These are phyloP conservation scores for Coemansia erecta DNA, from an alignment of 192 early-diverging fungal genomes.

Conservation along the genomic window DNA sequence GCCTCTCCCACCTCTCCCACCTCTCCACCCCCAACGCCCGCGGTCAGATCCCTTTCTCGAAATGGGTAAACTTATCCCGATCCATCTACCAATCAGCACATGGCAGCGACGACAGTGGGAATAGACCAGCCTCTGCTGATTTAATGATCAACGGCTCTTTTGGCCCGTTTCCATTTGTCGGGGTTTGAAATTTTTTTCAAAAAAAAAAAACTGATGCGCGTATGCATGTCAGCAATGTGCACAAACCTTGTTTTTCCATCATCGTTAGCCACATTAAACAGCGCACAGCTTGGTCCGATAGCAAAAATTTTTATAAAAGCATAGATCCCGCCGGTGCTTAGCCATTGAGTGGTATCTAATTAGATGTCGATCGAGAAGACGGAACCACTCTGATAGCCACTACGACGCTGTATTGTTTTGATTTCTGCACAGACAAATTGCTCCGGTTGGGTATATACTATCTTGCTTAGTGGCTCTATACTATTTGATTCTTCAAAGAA, in stretches of 20 bases:
- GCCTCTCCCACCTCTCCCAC: no score
- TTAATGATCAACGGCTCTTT: no score
- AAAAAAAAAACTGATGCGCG: neutral
- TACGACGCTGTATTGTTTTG: neutral
- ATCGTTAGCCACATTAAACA: neutral
- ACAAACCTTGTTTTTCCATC: neutral
- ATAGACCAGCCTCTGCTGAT: no score
- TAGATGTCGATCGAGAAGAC: neutral
- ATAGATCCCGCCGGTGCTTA: neutral
- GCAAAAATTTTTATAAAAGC: neutral
- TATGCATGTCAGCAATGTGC: neutral
- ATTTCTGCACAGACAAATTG: neutral
- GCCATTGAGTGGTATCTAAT: neutral
- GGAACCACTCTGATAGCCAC: no score
- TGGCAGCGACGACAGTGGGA: no score
- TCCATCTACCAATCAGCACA: no score
- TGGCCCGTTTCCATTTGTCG: slow-evolving; percentile 5
- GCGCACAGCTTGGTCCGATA: no score
- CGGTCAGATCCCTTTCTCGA: no score
- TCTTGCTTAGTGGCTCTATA: neutral
- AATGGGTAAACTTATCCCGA: no score
- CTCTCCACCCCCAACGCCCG: no score
- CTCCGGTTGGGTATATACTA: neutral
- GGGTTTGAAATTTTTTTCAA: slow-evolving; percentile 7
- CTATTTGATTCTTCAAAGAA: no score